Evolutionary conservation across 768 basidiomycete genomes (phyloP), one percentile per base, ranked within the genome.

Genomic region (Termitomyces sp.): DNA sequence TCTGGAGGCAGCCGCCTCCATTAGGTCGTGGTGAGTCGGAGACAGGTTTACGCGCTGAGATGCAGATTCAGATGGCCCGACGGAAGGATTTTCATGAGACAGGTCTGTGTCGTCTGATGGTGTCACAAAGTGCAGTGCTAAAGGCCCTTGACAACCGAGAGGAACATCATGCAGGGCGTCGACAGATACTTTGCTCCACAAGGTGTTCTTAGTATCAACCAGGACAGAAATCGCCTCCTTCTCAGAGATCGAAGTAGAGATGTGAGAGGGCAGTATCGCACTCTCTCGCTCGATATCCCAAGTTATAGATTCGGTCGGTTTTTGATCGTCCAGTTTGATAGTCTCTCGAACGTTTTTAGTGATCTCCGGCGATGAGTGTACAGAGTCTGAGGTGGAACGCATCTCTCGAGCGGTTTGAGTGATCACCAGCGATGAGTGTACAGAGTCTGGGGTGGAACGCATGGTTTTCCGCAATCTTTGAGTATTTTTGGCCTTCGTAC

Each of bases 221-320:
- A 80, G 58, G 40, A 77, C 66, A 22, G 75, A 74, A 26, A 43
- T 14, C 7, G 26, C 40, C 26, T 53, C 22, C n/a, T 53, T 20
- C n/a, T 32, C 53, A 43, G 57, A 46, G 18, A 47, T 22, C 24
- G 53, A 22, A 24, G 45, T 18, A 6, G 30, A 33, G 12, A 48
- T 32, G 18, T 49, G 54, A 52, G 60, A 70, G 62, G 53, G 68
- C 66, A 57, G 69, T 57, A 30, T 66, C 60, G 56, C 68, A 64
- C 54, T 61, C 24, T 77, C 73, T 14, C 67, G 48, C 63, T 86
- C 85, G 30, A 86, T 82, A 59, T 80, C 81, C 85, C 85, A 86
- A 8, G 79, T 63, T 20, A 75, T 72, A 10, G 85, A 85, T 54
- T 64, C 69, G 1, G 64, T 63, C 10, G 35, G 47, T 42, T 14